Base-by-base conservation (phyloP, 2,329 filamentous ascomycete genomes). In the Ilyonectria robusta region DNA sequence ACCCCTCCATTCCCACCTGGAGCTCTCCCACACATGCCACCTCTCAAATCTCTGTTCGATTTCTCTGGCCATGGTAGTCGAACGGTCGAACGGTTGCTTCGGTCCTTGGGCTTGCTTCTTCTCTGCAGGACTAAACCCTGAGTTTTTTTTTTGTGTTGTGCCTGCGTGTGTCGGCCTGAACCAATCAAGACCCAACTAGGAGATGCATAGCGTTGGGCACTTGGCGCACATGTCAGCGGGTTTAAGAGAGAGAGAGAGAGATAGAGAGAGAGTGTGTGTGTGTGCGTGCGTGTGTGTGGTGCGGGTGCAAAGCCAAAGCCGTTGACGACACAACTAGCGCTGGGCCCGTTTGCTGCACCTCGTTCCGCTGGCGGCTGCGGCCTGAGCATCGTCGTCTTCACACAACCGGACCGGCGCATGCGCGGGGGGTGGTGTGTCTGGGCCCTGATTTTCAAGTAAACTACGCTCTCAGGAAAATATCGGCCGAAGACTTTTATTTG, bases 1-100 rank as follows among this genome's bases (percentile, higher is more conserved):
- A 55, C 62, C 62, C 62, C 57, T 65, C 62, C 56, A 50, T 65
- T 55, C 40, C 23, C 48, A 59, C 62, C 33, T 23, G 50, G 23
- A 54, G 48, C 59, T 65, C 54, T 65, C 42, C 62, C 62, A 65
- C 62, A 65, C 56, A 55, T 33, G 8, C 31, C 31, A 33, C 31
- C 42, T 26, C 44, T 26, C 31, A 26, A 35, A 26, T 48, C 59
- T 50, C 40, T n/a, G 40, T 17, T n/a, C 15, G 15, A n/a, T 17
- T 37, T 26, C 42, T 1, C 7, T 40, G n/a, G n/a, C n/a, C n/a
- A n/a, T n/a, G n/a, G 3, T 21, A 21, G 21, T 21, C 21, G 21
- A 21, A 23, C 23, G 23, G 3, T 23, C 23, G 3, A 54, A 54
- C 59, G 48, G 11, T 26, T 35, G 33, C 46, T 40, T 59, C 37